Evolutionary conservation across 768 basidiomycete genomes (phyloP), one percentile per base, ranked within the genome.

Genomic region (Russula sp.): DNA sequence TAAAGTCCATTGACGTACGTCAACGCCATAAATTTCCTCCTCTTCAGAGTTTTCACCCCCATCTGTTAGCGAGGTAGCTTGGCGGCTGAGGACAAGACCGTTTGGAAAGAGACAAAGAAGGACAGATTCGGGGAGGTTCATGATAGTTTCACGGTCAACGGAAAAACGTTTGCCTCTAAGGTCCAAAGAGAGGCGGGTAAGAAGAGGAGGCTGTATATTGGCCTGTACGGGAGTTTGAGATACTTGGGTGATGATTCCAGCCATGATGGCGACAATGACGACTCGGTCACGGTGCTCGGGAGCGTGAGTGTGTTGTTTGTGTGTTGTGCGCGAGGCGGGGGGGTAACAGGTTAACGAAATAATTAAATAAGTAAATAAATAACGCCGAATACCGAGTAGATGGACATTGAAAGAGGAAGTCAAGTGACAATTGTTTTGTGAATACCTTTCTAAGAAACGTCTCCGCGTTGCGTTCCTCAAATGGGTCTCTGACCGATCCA

Each of bases 61-160:
- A 61, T 88, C 89, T 7, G 84, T 84, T 59, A 89, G 76, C 18
- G 86, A 86, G 8, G 83, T 82, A 64, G 88, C 89, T 71, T 95
- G 91, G 65, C 94, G 81, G 72, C 89, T 94, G 58, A 98, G 81
- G 44, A 98, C 94, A 64, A 98, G 84, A 20, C 96, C 97, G 71
- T 98, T 98, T 10, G 97, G 97, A 72, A 98, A 99, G 65, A 99
- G 80, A 75, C 95, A 98, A 42, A 99, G 79, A 57, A 98, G 81
- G 51, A 99, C 94, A 18, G 91, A 94, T 83, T 99, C 97, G 2
- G 97, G 97, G 20, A 99, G 82, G 73, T 95, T 93, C 94, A 98
- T 97, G 72, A 99, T 88, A 6, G 91, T 94, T 77, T 98, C 96
- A 68, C 96, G 83, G 77, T 98, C 97, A 49, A 99, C 93, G 64